These are phyloP conservation scores for Priceomyces castillae DNA, from an alignment of 805 yeast genomes.

Conservation along the genomic window DNA sequence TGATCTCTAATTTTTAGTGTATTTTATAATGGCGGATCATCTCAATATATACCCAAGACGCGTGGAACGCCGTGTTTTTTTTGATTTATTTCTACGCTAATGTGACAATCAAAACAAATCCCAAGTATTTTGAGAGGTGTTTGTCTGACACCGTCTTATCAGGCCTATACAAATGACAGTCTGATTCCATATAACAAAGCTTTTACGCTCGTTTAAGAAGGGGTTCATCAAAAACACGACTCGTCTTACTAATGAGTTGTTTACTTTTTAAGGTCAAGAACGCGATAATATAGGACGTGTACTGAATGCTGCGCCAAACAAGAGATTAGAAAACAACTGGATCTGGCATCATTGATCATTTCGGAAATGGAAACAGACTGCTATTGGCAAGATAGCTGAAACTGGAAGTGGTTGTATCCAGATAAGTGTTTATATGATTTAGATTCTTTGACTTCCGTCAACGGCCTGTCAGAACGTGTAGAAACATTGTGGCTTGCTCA, in stretches of 20 bases:
- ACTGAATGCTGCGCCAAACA: background rate
- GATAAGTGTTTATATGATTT: no score
- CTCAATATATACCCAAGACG: constrained; percentile 7
- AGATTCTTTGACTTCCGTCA: no score
- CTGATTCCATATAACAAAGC: constrained; percentile 1
- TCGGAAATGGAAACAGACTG: background rate
- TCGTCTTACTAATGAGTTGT: constrained; percentile 1
- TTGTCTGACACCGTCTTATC: background rate
- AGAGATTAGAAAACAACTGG: background rate
- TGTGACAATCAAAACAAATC: background rate
- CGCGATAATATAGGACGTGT: background rate
- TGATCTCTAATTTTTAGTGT: background rate
- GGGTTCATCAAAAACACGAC: background rate
- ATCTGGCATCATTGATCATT: background rate
- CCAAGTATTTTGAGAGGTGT: no score
- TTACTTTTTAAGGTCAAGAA: background rate
- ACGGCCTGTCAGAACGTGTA: no score
- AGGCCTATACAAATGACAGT: background rate
- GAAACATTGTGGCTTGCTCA: no score
- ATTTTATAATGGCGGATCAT: constrained; percentile 4
- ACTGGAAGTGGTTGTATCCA: background rate
- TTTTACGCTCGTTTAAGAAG: background rate
- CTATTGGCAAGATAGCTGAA: background rate
- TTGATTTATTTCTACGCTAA: background rate
- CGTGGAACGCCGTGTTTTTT: constrained; percentile 6